Base-by-base conservation (phyloP, 1,139 yeast genomes). In the Protomyces inouyei region DNA sequence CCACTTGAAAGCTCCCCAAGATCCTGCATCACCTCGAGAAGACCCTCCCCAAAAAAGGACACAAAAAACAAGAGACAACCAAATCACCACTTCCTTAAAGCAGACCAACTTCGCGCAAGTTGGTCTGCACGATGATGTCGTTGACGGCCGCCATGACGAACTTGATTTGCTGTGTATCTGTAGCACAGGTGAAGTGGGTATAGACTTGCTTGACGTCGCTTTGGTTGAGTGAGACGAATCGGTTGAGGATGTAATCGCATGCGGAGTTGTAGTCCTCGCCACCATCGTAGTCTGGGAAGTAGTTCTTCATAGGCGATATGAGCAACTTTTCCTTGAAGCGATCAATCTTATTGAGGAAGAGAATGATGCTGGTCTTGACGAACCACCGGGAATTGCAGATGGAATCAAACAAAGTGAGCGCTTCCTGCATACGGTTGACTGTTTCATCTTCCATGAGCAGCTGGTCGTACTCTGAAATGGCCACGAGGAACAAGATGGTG, bases 171-270 rank as follows among this genome's bases (percentile, higher is more conserved):
- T 83, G 80, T 0, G 96, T 85, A 74, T 95, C 98, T 0, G 98
- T 93, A 1, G 99, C 99, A 77, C 97, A 91, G 0, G 98, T 95
- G 69, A 92, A 79, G 76, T 91, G 97, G 35, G 90, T 87, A 74
- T 95, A 95, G 40, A 92, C 83, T 5, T 92, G 93, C 72, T 87
- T 86, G 16, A 69, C 66, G 61, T 83, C 81, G 1, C 87, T 79
- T 66, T 67, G 67, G 73, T 88, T 88, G 70, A 87, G 74, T 65
- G 83, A 79, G 65, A 86, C 73, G 68, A 88, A 86, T 59, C 84
- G 77, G 48, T 79, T 79, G 70, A 88, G 93, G 74, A 88, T 87
- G 71, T 83, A 88, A 69, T 81, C 80, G 25, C 85, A 73, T 1
- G 88, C 89, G 53, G 83, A 85, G 68, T 85, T 86, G n/a, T 79